Evolutionary conservation across 495 filamentous ascomycete genomes (phyloP), one percentile per base, ranked within the genome.

Genomic region (Penicillium longicatenatum): DNA sequence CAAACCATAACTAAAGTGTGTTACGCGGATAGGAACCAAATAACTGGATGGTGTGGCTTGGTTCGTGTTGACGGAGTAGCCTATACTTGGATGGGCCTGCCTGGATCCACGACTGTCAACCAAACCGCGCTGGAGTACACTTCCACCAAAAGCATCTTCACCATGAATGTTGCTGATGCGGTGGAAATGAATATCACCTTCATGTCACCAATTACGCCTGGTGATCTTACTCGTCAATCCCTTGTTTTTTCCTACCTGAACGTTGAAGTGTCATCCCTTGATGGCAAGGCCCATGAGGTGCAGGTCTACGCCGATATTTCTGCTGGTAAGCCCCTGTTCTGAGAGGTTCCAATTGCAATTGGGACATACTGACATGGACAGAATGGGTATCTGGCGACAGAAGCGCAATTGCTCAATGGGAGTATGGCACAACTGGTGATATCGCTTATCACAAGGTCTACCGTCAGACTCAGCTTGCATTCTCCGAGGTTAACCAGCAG

Each of bases 221-320:
- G 76, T 35, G 84, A 86, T 60, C 54, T 81, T n/a, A 74, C 72
- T 57, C 68, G 84, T 24, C 81, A 83, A 60, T 84, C 81, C 0
- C 74, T 86, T 26, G 55, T 75, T 6, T 82, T 84, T 58, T 83
- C 84, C 4, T 86, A 86, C 59, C 49, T 86, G 26, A 60, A 81
- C 48, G 79, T 86, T 45, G 75, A 78, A 31, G 75, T 85, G 24
- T 58, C 66, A 49, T 83, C 82, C 6, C 61, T 77, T 22, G 83
- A 86, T 69, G 84, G 80, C 22, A 52, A 64, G 24, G 14, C 70
- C 0, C 82, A 86, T 64, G 68, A 84, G 62, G 81, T 86, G 31
- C 78, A 85, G 55, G 51, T 86, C 12, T 86, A 86, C 61, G 68
- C 83, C 3, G 83, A 86, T 61, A 83, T 86, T 53, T 84, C 83